Conservation (phyloP, 805 yeast genomes). For the Candida morakotiae region DNA sequence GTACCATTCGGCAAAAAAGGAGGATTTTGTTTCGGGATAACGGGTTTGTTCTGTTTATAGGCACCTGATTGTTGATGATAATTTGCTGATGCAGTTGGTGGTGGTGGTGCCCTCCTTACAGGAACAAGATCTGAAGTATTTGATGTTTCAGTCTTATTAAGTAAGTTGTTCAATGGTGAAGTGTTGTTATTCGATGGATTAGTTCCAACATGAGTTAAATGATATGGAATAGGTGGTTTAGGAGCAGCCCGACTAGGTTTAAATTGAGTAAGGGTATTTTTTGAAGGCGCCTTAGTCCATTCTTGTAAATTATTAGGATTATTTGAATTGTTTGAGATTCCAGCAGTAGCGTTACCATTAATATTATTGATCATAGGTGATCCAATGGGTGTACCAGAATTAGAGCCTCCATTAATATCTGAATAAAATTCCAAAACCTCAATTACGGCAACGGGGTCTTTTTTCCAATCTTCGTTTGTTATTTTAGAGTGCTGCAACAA, state of each 20-base stretch:
- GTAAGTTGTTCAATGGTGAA: conserved; percentile 33
- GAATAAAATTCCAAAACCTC: conserved; percentile 56
- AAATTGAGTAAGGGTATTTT: conserved; percentile 11
- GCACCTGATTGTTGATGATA: neutral
- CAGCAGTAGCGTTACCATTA: no score
- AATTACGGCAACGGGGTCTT: conserved; percentile 61
- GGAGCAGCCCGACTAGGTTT: conserved; percentile 41
- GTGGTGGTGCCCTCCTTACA: conserved; percentile 54
- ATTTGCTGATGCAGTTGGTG: conserved; percentile 27
- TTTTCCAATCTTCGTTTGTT: conserved; percentile 59
- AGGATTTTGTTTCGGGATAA: conserved; percentile 27
- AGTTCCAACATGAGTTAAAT: conserved; percentile 19
- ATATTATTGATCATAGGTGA: conserved; percentile 16
- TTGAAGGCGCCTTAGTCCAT: conserved; percentile 34
- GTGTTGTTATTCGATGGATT: conserved; percentile 11
- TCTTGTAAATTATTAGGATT: conserved; percentile 31
- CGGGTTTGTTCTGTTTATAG: conserved; percentile 11
- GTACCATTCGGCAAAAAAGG: conserved; percentile 23
- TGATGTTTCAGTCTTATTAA: conserved; percentile 19
- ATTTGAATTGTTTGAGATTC: conserved; percentile 8
- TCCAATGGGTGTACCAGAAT: conserved; percentile 23
- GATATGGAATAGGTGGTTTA: conserved; percentile 42
- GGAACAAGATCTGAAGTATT: conserved; percentile 32
- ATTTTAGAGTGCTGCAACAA: conserved; percentile 55
- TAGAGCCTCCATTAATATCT: conserved; percentile 41